A percentile compares a stretch with the other conserved stretches of the same genome.
Conservation (phyloP, 2,329 filamentous ascomycete species). For the Akanthomyces muscarius region DNA sequence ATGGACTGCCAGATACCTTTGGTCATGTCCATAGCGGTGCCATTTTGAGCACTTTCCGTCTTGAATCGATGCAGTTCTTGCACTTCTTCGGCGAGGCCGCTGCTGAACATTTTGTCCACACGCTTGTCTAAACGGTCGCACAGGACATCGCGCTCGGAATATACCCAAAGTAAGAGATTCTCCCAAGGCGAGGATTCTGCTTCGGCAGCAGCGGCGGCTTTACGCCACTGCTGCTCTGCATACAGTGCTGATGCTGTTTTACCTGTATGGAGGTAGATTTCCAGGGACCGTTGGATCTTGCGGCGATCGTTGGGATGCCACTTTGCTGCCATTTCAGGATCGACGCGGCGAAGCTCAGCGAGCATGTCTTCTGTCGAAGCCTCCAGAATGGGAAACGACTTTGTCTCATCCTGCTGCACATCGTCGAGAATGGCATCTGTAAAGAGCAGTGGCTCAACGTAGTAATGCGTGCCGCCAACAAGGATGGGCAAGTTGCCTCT, state of each 20-base stretch:
- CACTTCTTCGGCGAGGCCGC: slow-evolving; percentile 48
- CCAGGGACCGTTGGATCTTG: slow-evolving; percentile 84
- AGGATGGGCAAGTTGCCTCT: slow-evolving; percentile 82
- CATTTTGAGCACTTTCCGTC: slow-evolving; percentile 35
- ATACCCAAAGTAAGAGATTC: slow-evolving; percentile 80
- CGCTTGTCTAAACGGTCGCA: slow-evolving; percentile 68
- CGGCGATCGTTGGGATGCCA: slow-evolving; percentile 94
- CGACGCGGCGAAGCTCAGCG: slow-evolving; percentile 69
- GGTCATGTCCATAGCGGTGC: slow-evolving; percentile 61
- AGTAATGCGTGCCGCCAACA: slow-evolving; percentile 94
- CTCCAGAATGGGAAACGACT: slow-evolving; percentile 65
- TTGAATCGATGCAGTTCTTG: slow-evolving; percentile 42
- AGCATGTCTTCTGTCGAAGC: slow-evolving; percentile 68
- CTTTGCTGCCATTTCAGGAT: slow-evolving; percentile 80
- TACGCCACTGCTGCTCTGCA: slow-evolving; percentile 61
- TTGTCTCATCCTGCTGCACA: slow-evolving; percentile 32
- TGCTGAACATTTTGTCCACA: slow-evolving; percentile 77
- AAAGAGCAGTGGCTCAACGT: slow-evolving; percentile 84
- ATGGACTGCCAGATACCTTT: slow-evolving; percentile 96
- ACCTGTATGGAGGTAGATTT: slow-evolving; percentile 84
- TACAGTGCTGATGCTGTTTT: slow-evolving; percentile 82
- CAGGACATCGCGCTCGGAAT: slow-evolving; percentile 66
- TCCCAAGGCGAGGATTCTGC: slow-evolving; percentile 38
- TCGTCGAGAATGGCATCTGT: slow-evolving; percentile 53
- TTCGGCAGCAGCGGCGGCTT: slow-evolving; percentile 26